These are phyloP conservation scores for Hanseniaspora vineae DNA, from an alignment of 805 yeast species.

Conservation along the genomic window DNA sequence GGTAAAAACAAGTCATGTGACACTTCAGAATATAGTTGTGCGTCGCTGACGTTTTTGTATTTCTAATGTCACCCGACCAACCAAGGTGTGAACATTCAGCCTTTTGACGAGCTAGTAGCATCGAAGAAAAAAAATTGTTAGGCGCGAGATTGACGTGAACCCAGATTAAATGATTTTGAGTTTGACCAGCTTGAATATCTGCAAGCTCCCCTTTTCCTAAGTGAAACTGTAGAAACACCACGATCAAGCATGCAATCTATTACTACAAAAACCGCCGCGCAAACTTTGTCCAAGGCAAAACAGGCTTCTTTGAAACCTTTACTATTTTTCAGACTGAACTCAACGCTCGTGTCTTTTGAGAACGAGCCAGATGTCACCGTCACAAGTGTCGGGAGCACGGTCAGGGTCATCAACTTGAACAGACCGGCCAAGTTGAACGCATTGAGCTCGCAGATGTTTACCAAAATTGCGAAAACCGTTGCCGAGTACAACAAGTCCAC, in stretches of 20 bases:
- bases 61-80: too few relatives aligned
- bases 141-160: too few relatives aligned
- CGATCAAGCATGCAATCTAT: background rate
- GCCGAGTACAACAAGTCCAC: slow-evolving; percentile 63
- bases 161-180: too few relatives aligned
- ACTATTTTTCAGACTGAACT: background rate
- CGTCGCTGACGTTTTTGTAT: too few relatives aligned
- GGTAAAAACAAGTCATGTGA: too few relatives aligned
- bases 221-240: too few relatives aligned
- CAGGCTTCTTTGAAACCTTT: background rate
- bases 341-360: background rate
- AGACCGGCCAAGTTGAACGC: slow-evolving; percentile 80
- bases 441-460: slow-evolving; percentile 62
- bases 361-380: background rate
- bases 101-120: too few relatives aligned
- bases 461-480: slow-evolving; percentile 57
- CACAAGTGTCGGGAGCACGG: slow-evolving; percentile 37
- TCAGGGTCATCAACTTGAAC: slow-evolving; percentile 66
- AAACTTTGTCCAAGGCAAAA: background rate
- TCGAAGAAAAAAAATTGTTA: too few relatives aligned
- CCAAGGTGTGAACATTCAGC: too few relatives aligned
- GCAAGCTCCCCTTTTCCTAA: too few relatives aligned
- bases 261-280: background rate
- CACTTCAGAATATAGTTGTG: too few relatives aligned
- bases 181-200: too few relatives aligned